A percentile compares a stretch with the other conserved stretches of the same genome.
Conservation (phyloP, 805 yeast species). For the Yarrowia sp. region DNA sequence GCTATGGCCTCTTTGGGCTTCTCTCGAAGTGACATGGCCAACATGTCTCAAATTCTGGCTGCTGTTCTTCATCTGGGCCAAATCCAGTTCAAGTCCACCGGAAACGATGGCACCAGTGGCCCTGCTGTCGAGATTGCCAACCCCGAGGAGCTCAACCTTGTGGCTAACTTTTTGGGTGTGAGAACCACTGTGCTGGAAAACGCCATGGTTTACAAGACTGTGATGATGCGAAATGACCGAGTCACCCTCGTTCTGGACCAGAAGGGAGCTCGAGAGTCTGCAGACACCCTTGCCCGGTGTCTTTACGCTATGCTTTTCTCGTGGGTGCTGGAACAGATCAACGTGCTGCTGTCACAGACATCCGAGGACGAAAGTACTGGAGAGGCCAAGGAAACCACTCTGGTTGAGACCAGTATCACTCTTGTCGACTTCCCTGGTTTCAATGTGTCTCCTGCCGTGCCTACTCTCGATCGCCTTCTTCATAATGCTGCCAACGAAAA, state of each 20-base stretch:
- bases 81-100: conserved; percentile 38
- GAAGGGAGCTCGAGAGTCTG: conserved; percentile 42
- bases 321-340: conserved; percentile 42
- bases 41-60: conserved; percentile 48
- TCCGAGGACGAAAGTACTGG: conserved; percentile 18
- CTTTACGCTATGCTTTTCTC: conserved; percentile 41
- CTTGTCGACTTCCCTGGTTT: conserved; percentile 45
- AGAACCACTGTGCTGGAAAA: conserved; percentile 39
- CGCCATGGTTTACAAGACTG: conserved; percentile 41
- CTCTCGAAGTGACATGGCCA: conserved; percentile 45
- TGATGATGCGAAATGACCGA: conserved; percentile 39
- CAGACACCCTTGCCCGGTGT: conserved; percentile 44
- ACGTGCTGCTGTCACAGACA: conserved; percentile 35
- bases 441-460: conserved; percentile 35
- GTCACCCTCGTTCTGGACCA: conserved; percentile 43
- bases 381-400: conserved; percentile 7
- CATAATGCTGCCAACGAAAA: conserved; percentile 45
- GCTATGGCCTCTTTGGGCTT: conserved; percentile 51
- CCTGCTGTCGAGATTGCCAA: conserved; percentile 41
- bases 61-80: conserved; percentile 46
- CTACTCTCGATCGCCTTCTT: conserved; percentile 41
- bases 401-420: conserved; percentile 39
- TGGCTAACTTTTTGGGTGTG: conserved; percentile 43
- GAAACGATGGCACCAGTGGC: conserved; percentile 37
- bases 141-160: conserved; percentile 37